Percentiles rank a stretch among this genome's conserved stretches.
These are phyloP conservation scores for Durio zibethinus DNA, from an alignment of 345 rosid genomes.

Conservation along the genomic window DNA sequence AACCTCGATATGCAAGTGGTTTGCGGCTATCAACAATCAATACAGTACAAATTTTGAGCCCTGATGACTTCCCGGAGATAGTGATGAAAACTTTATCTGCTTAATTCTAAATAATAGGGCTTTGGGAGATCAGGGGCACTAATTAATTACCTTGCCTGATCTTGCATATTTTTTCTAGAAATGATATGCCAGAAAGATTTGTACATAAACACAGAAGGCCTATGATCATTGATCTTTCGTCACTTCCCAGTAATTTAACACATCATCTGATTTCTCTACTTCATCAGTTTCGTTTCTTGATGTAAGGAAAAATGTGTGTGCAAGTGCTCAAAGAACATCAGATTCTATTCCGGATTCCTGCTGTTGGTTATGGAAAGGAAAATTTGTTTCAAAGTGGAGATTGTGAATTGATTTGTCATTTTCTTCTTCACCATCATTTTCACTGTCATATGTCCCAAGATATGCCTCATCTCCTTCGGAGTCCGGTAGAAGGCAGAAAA, in stretches of 20 bases:
- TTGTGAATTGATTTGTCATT: conserved; percentile 15
- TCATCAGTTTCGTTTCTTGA: neutral
- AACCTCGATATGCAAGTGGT: no score
- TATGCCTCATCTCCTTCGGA: conserved; percentile 41
- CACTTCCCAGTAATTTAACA: neutral
- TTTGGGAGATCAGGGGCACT: neutral
- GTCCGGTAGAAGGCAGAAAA: conserved; percentile 27
- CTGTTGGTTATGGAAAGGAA: conserved; percentile 22
- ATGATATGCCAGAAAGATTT: neutral
- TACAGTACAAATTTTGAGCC: neutral
- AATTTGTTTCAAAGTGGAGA: conserved; percentile 19
- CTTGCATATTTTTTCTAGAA: neutral
- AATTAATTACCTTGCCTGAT: neutral
- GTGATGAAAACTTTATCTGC: neutral
- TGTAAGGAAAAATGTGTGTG: neutral
- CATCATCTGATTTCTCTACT: neutral
- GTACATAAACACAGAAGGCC: neutral
- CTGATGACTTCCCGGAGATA: neutral
- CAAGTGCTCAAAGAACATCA: conserved; percentile 12
- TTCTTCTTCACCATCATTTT: conserved; percentile 32
- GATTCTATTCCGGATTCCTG: conserved; percentile 19
- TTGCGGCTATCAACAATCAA: neutral
- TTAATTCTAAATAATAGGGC: neutral
- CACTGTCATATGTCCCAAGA: conserved; percentile 27
- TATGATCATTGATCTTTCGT: neutral